Conservation (phyloP, 2,329 filamentous ascomycete species). For the Knufia fluminis region DNA sequence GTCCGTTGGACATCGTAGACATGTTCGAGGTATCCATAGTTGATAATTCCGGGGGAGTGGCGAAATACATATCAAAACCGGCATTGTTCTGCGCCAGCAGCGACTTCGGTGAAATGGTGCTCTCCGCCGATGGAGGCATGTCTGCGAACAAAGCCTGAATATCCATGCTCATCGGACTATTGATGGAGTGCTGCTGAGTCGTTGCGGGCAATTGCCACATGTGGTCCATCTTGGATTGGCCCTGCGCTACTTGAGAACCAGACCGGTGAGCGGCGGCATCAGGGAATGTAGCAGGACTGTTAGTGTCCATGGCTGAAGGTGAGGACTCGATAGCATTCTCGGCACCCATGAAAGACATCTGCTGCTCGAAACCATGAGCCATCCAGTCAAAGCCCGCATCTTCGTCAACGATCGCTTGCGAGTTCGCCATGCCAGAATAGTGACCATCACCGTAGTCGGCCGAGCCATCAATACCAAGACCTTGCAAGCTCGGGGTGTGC, state of each 20-base stretch:
- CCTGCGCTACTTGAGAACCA: slow-evolving; percentile 52
- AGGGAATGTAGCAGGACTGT: slow-evolving; percentile 82
- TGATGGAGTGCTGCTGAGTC: slow-evolving; percentile 56
- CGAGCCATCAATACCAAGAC: slow-evolving; percentile 32
- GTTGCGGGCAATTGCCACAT: slow-evolving; percentile 65
- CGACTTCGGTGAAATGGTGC: slow-evolving; percentile 69
- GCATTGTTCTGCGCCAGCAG: slow-evolving; percentile 53
- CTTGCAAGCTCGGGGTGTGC: slow-evolving; percentile 69
- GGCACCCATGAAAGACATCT: slow-evolving; percentile 61
- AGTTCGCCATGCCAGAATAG: slow-evolving; percentile 47
- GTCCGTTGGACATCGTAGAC: slow-evolving; percentile 45
- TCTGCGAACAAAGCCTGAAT: slow-evolving; percentile 68
- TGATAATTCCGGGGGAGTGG: slow-evolving; percentile 66
- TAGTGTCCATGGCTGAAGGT: slow-evolving; percentile 89
- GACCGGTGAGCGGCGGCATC: slow-evolving; percentile 58
- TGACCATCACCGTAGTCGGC: slow-evolving; percentile 35
- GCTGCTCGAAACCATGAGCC: slow-evolving; percentile 63
- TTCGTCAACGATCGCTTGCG: slow-evolving; percentile 49
- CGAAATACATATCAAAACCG: slow-evolving; percentile 63
- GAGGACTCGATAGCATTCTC: slow-evolving; percentile 85
- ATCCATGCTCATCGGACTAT: slow-evolving; percentile 64
- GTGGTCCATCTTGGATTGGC: slow-evolving; percentile 29
- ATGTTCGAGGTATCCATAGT: slow-evolving; percentile 56
- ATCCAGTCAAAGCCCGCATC: slow-evolving; percentile 81
- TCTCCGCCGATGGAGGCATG: slow-evolving; percentile 53